Evolutionary conservation across 1,284 basidiomycete genomes (phyloP), one percentile per base, ranked within the genome.

Genomic region (Microbotryomycetes sp.): DNA sequence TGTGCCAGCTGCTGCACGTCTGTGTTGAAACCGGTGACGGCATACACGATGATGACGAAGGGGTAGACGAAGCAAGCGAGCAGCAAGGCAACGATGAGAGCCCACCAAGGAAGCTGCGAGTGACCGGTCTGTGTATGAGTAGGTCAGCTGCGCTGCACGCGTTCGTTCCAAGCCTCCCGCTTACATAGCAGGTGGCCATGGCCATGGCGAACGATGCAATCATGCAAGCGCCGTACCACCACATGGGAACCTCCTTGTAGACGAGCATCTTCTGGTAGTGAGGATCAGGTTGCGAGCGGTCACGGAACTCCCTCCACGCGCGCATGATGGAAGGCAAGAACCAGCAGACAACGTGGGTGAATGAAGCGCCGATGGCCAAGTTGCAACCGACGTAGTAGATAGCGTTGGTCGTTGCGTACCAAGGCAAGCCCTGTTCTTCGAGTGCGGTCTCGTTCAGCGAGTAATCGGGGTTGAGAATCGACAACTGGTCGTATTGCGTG

Each of bases 141-240:
- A 18, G 6, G 21, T 45, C 6, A 24, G 31, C n/a, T n/a, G n/a
- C 45, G n/a, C 15, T 15, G 45, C 45, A 45, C 45, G 15, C 45
- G n/a, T 15, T 45, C n/a, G 15, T 45, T n/a, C n/a, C n/a, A n/a
- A n/a, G n/a, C n/a, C n/a, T n/a, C n/a, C n/a, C n/a, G 23, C 51
- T 61, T 35, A 52, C 27, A 18, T 31, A 56, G 54, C 56, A 51
- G 13, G 55, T 58, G 31, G 57, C 61, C 67, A 84, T 76, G 15
- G 82, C 83, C 24, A 79, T 75, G 5, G 76, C 67, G 30, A 79
- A 70, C 0, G 79, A 79, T 15, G 80, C 82, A 23, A 82, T 79
- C 46, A 85, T 73, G 74, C 85, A 82, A 0, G 80, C 68, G 26
- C 79, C 70, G 73, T 83, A 85, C 82, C 83, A 84, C 80, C 81